A percentile compares a stretch with the other conserved stretches of the same genome.
phyloP scores from a whole-genome alignment of 2,329 filamentous ascomycete species.

The Xenosphaeropsis pyriputrescens region DNA sequence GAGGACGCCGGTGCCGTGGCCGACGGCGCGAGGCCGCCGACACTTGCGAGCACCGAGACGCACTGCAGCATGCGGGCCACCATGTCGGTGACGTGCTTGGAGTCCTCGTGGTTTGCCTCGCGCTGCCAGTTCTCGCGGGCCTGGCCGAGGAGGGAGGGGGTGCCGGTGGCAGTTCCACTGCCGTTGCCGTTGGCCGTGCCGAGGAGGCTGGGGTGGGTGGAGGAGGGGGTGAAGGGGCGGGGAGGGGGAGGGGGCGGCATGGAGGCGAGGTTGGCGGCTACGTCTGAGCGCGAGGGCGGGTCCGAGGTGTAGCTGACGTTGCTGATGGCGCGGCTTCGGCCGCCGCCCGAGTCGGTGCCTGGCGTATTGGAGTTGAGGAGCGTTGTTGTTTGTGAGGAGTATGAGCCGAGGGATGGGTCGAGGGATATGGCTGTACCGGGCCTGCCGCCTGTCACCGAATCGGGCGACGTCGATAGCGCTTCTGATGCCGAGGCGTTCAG shows the following conservation, averaged over 20 bases:
- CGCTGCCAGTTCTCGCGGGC: slow-evolving; percentile 14
- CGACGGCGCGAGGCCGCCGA: slow-evolving; percentile 27
- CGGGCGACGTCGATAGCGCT: slow-evolving; percentile 29
- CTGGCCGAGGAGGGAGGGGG: slow-evolving; percentile 5
- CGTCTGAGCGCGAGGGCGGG: slow-evolving; percentile 5
- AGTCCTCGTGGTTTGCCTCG: slow-evolving; percentile 44
- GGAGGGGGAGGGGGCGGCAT: slow-evolving; percentile 11
- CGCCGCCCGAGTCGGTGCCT: slow-evolving; percentile 33
- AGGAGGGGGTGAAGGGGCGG: slow-evolving; percentile 15
- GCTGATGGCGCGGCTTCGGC: slow-evolving; percentile 67
- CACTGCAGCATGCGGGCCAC: slow-evolving; percentile 94
- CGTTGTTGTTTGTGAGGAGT: slow-evolving; percentile 66
- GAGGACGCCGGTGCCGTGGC: background rate
- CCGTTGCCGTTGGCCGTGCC: slow-evolving; percentile 2
- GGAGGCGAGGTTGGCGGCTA: slow-evolving; percentile 8
- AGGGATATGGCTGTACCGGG: slow-evolving; percentile 64
- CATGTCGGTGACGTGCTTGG: slow-evolving; percentile 76
- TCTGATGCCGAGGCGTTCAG: slow-evolving; percentile 27
- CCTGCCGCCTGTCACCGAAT: slow-evolving; percentile 30
- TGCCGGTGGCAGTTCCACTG: no score
- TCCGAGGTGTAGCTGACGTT: slow-evolving; percentile 58
- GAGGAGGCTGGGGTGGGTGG: slow-evolving; percentile 9
- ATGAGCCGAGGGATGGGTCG: slow-evolving; percentile 62
- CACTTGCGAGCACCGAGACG: slow-evolving; percentile 73
- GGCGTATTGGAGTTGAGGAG: slow-evolving; percentile 47